Base-by-base conservation (phyloP, 129 eudicot species). In the Artemisia tridentata region DNA sequence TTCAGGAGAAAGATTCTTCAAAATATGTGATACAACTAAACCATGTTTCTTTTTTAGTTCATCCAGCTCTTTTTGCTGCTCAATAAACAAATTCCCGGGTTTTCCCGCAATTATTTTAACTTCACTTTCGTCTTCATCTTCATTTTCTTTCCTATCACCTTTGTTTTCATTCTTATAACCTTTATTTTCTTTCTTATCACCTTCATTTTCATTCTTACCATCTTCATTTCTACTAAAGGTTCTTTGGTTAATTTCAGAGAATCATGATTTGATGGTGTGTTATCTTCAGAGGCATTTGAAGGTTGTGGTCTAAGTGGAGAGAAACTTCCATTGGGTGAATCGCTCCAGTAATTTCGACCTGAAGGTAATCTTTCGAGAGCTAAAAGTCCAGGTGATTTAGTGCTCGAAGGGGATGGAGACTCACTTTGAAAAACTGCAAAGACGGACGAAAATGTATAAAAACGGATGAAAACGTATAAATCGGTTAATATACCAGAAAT, bases 311-410 rank as follows among this genome's bases (percentile, higher is more conserved):
- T 80, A 50, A 70, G 61, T 61, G 92, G 99, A 72, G 99, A 86
- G 68, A 64, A 69, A 68, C 73, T 65, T 5, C 69, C 77, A 74
- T 77, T 93, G n/a, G 96, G 95, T 57, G 97, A 85, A 74, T 86
- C 91, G 17, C 82, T 82, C 99, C 99, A 90, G 72, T 82, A 84
- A 73, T 65, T 90, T 55, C 88, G 80, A 56, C 97, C 96, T 1
- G 96, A 90, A 54, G 97, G 99, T 57, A 90, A 45, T 58, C 84
- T 80, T 65, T 95, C 96, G 25, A 85, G 84, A 41, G 81, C 74
- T 64, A 86, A 76, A 65, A 78, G 49, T 3, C 72, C 67, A 63
- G 76, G 59, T 68, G 75, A 63, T 19, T 84, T 83, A 9, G 46
- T 68, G 49, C 79, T 71, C 17, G 68, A 17, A 41, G 90, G 92